Evolutionary conservation across 2,329 filamentous ascomycete species (phyloP), one percentile per base, ranked within the genome.

Genomic region (Septoria linicola): DNA sequence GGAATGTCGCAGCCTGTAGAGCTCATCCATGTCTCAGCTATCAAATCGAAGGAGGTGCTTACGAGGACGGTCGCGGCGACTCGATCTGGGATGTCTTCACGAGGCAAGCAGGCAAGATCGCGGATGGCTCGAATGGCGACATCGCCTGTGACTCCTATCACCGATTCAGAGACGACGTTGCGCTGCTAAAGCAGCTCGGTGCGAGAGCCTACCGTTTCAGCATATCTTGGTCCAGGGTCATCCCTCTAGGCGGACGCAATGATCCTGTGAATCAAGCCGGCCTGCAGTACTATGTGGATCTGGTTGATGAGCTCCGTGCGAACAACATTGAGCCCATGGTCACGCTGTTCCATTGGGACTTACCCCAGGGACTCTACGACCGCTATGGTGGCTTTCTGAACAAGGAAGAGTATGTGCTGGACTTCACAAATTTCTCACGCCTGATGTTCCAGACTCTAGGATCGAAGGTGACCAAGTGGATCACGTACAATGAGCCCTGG

Each of bases 71-170:
- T 59, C 87, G 89, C 58, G 86, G 81, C 17, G 84, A 88, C 48
- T 89, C 86, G 55, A 93, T 95, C 70, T 95, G 89, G 89, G 89
- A 95, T 72, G 85, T 81, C n/a, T 95, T 95, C 74, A 91, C 87
- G 72, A 80, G 80, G 57, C 85, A 82, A 47, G 83, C 86, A 5
- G 88, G 88, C 64, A 95, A 93, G 73, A 90, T 93, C 63, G 88
- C 88, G 49, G 87, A 88, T 63, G 85, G 82, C 51, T 83, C 79
- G 61, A 85, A 83, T 36, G 89, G 89, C 45, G 84, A 82, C 44
- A 80, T 88, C 36, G 89, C 89, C 31, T 95, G 89, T 73, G 88
- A 95, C 74, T 91, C 87, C 21, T 95, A 95, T 76, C 84, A 92
- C 72, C 83, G 85, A 46, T 88, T 84, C 43, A 77, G 76, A 32